Base-by-base conservation (phyloP, 139 green algal species). In the Pleodorina starrii region DNA sequence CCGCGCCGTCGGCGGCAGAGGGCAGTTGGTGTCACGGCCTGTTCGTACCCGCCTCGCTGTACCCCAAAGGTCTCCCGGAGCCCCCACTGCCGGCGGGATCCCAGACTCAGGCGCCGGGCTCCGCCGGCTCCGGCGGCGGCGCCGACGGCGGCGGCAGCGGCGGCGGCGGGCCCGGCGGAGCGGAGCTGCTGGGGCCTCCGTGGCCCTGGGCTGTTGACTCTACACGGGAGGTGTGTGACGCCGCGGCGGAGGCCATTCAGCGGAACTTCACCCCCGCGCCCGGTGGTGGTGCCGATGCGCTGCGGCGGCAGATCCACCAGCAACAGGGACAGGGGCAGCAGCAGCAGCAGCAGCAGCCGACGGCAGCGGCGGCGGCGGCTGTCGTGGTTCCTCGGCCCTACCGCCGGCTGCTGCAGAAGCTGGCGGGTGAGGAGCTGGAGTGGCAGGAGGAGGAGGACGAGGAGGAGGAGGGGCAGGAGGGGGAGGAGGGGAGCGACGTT, bases 191-290 rank as follows among this genome's bases (percentile, higher is more conserved):
- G 40, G 19, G 19, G 27, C 57, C 48, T n/a, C 57, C 46, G 6
- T 88, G 66, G 63, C 63, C 66, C 21, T 88, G 82, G 82, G 82
- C 29, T 9, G 27, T 69, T 25, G 44, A 88, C 32, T 88, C 82
- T 0, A 79, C 82, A 0, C 21, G 66, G 6, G 82, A 88, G 46
- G 66, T 14, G 17, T 17, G 36, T 27, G 40, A 76, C 27, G 57
- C 35, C 10, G 59, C 60, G 7, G 40, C 43, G 3, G 80, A 10
- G 11, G 80, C 40, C 27, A 10, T 85, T 16, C 3, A 11, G 38
- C 6, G 32, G 38, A 12, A 80, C 72, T 80, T 80, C 27, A 10
- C 23, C 40, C 40, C 72, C 72, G 72, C 42, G 11, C 50, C 50
- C 21, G 32, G 71, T n/a, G n/a, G n/a, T n/a, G n/a, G n/a, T 42